A percentile compares a stretch with the other conserved stretches of the same genome.
Conservation (phyloP, 2,329 filamentous ascomycete species). For the Calonectria multiphialidica region DNA sequence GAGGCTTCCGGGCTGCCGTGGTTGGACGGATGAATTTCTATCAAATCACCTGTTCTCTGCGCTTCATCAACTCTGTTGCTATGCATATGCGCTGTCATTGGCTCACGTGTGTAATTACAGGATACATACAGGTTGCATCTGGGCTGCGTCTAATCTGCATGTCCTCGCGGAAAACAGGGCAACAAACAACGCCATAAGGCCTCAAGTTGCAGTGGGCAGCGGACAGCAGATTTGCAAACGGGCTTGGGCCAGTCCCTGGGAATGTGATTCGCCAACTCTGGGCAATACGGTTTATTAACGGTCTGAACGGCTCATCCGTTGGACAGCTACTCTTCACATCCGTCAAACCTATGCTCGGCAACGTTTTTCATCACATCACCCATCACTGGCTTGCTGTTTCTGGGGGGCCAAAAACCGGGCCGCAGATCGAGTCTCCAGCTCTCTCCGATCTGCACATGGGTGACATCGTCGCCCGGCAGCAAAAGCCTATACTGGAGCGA, state of each 20-base stretch:
- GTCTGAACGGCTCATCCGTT: background rate
- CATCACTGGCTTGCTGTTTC: background rate
- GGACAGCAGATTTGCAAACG: background rate
- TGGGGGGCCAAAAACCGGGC: background rate
- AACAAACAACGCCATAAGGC: background rate
- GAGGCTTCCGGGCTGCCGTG: background rate
- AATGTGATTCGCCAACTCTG: background rate
- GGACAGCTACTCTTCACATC: background rate
- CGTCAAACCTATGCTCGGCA: background rate
- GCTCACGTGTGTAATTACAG: slow-evolving; percentile 1
- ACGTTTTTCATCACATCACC: background rate
- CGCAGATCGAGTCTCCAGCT: slow-evolving; percentile 12
- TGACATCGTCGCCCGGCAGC: background rate
- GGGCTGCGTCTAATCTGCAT: background rate
- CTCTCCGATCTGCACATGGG: background rate
- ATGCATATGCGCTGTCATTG: background rate
- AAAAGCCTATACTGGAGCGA: background rate
- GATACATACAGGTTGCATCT: background rate
- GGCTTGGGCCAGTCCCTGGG: background rate
- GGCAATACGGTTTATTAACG: background rate
- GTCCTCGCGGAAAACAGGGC: background rate
- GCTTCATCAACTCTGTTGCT: background rate
- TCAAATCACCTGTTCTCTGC: background rate
- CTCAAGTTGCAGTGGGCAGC: background rate
- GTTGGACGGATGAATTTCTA: slow-evolving; percentile 9